Conservation (phyloP, 169 alveolate genomes). For the Plasmodium billcollinsi region DNA sequence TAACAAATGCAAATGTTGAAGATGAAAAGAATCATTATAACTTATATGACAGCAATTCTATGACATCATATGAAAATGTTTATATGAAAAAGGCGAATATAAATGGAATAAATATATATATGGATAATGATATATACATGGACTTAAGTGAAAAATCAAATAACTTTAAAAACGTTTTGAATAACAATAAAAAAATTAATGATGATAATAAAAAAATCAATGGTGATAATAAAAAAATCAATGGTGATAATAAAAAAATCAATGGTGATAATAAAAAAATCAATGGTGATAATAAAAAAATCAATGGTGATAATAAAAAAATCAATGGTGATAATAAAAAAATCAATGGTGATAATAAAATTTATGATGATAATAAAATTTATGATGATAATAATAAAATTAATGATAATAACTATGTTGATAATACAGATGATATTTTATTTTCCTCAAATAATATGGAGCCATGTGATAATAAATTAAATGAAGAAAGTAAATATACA, state of each 20-base stretch:
- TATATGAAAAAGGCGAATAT: constrained; percentile 19
- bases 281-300: background rate
- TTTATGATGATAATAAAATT: no score
- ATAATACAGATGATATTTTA: background rate
- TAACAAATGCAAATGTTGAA: background rate
- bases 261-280: no score
- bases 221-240: no score
- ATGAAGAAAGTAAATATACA: background rate
- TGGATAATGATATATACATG: constrained; percentile 46
- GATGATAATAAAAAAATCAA: background rate
- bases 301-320: no score
- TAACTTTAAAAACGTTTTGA: background rate
- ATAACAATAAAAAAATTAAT: background rate
- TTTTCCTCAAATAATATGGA: background rate
- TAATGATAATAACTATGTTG: background rate
- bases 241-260: no score
- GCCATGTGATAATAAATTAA: background rate
- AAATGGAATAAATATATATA: constrained; percentile 50
- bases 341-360: no score
- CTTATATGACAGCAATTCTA: background rate
- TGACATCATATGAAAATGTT: background rate
- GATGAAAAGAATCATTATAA: background rate
- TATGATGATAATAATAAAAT: background rate
- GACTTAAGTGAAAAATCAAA: constrained; percentile 26
- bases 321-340: no score